Percentiles rank a stretch among this genome's conserved stretches.
phyloP scores from a whole-genome alignment of 257 asterid species.

The Pogostemon cablin region DNA sequence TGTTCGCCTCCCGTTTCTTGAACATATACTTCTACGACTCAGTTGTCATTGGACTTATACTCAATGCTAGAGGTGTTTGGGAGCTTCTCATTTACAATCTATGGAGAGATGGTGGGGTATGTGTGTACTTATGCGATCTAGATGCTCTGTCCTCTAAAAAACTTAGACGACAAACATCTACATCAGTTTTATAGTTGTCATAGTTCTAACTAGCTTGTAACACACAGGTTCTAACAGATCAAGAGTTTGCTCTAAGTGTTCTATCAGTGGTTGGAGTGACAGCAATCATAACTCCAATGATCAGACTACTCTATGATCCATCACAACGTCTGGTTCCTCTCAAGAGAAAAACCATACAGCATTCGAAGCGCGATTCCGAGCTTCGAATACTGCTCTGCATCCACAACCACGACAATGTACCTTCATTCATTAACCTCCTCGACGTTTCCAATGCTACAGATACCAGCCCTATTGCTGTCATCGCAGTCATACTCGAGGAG shows the following conservation, averaged over 20 bases:
- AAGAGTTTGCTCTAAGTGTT: constrained; percentile 59
- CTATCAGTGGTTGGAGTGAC: constrained; percentile 56
- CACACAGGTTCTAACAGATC: constrained; percentile 49
- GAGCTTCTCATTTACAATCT: constrained; percentile 69
- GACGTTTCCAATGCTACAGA: constrained; percentile 70
- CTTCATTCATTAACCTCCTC: constrained; percentile 61
- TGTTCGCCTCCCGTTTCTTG: constrained; percentile 42
- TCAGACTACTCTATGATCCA: constrained; percentile 56
- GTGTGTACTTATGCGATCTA: neutral
- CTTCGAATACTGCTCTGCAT: constrained; percentile 63
- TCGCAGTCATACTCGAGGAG: constrained; percentile 68
- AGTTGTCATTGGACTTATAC: constrained; percentile 62
- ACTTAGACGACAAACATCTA: too few relatives aligned
- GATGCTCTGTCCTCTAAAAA: too few relatives aligned
- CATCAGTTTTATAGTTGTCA: neutral
- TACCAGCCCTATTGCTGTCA: constrained; percentile 59
- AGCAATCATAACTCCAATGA: constrained; percentile 56
- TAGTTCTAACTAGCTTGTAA: neutral
- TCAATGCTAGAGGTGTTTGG: constrained; percentile 58
- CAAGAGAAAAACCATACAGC: constrained; percentile 65
- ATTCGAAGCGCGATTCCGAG: constrained; percentile 52
- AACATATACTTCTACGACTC: constrained; percentile 47
- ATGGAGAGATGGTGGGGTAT: constrained; percentile 56
- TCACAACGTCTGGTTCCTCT: constrained; percentile 35
- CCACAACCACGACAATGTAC: constrained; percentile 59